Base-by-base conservation (phyloP, 2,329 filamentous ascomycete genomes). In the Aspergillus felis region DNA sequence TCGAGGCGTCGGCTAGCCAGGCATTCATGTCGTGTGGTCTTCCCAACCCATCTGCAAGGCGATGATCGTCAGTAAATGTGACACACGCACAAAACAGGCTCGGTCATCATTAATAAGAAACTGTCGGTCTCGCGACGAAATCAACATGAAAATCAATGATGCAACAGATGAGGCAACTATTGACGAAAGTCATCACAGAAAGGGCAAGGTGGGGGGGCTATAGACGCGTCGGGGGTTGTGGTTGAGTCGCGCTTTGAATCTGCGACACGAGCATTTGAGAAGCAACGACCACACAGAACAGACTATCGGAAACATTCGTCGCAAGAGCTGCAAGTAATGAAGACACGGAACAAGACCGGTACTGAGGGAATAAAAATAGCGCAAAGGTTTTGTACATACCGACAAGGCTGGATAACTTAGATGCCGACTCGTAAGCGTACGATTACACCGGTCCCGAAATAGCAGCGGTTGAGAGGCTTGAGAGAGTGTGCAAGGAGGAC, bases 11-110 rank as follows among this genome's bases (percentile, higher is more conserved):
- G 71, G 74, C 70, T 66, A 77, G 76, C 78, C 78, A 80, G 71
- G 75, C 76, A 76, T 80, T 81, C 78, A 81, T 80, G 71, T 77
- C 78, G 77, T 73, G 70, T 66, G 67, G 66, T 71, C 71, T 69
- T 72, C 68, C 72, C 71, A 75, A 76, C 77, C 77, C 77, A 79
- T 79, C 76, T 78, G 70, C 62, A 63, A 64, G 56, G 55, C 46
- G 53, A 64, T 53, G 68, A 61, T 64, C 63, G 66, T 66, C 65
- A 64, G 63, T 60, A 56, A 60, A 53, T 55, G 51, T 58, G 55
- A 55, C 53, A 64, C 57, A 62, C 47, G 50, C 38, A 29, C 51
- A 51, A 42, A 32, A 32, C 52, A 55, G 56, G 57, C 57, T 53
- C 60, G 12, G 44, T 42, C 50, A 64, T 61, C 60, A 63, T 65